These are phyloP conservation scores for Talinum fruticosum DNA, from an alignment of 148 eudicot genomes.

Conservation along the genomic window DNA sequence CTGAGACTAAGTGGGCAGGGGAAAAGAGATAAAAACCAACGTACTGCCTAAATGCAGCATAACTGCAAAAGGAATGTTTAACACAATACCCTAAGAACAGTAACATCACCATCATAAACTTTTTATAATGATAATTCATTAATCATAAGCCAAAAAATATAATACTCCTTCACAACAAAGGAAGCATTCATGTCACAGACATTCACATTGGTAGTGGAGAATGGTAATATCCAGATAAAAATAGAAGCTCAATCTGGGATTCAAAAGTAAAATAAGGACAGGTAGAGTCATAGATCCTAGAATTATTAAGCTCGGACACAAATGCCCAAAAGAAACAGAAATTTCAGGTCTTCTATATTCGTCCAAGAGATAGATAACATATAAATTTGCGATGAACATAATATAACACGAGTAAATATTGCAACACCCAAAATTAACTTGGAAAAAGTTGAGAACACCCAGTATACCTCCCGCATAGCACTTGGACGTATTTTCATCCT, in stretches of 20 bases:
- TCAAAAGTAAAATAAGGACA: neutral
- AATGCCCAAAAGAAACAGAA: neutral
- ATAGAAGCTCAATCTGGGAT: neutral
- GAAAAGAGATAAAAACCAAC: no score
- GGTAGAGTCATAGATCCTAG: neutral
- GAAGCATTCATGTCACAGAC: no score
- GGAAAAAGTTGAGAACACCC: constrained; percentile 11
- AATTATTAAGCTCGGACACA: neutral
- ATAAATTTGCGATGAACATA: neutral
- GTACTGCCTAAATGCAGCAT: no score
- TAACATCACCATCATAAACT: no score
- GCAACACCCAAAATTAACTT: neutral
- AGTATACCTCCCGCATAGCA: constrained; percentile 96
- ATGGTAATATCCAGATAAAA: no score
- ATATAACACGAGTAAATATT: neutral
- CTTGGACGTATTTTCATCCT: constrained; percentile 82
- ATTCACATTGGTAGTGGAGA: no score
- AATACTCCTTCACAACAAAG: neutral
- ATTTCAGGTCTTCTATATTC: neutral
- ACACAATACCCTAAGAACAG: no score
- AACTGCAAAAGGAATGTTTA: no score
- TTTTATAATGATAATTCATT: neutral
- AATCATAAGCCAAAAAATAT: neutral
- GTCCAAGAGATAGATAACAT: constrained; percentile 2
- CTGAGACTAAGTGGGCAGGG: no score